Conservation (phyloP, 2,329 filamentous ascomycete genomes). For the Stagonosporopsis tanaceti region DNA sequence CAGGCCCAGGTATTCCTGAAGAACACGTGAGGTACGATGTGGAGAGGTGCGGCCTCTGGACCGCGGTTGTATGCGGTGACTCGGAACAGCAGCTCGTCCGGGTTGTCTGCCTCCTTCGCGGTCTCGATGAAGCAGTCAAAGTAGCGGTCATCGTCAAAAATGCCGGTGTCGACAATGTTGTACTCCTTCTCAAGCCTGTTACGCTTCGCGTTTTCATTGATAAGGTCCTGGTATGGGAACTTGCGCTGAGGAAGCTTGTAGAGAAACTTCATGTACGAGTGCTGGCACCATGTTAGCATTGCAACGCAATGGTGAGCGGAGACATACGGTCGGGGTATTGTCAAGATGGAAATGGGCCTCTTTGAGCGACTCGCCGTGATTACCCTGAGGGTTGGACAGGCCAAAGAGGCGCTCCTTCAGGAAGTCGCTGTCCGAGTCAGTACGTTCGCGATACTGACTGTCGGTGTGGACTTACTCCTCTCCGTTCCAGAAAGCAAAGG, state of each 20-base stretch:
- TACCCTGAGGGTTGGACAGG: conserved; percentile 93
- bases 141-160: conserved; percentile 88
- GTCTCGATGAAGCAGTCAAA: conserved; percentile 98
- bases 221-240: conserved; percentile 90
- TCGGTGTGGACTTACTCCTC: conserved; percentile 72
- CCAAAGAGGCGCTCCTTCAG: conserved; percentile 96
- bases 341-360: conserved; percentile 96
- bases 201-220: conserved; percentile 82
- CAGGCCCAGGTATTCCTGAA: conserved; percentile 98
- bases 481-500: conserved; percentile 97
- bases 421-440: conserved; percentile 73
- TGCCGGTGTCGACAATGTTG: conserved; percentile 86
- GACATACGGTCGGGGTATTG: conserved; percentile 77
- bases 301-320: conserved; percentile 51
- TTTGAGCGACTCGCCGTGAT: conserved; percentile 96
- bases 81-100: conserved; percentile 90
- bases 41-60: conserved; percentile 85
- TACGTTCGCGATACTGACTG: not conserved
- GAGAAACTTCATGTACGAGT: conserved; percentile 98
- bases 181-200: conserved; percentile 84
- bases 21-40: conserved; percentile 95
- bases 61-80: conserved; percentile 97
- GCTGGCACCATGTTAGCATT: conserved; percentile 59
- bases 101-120: conserved; percentile 90
- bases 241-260: conserved; percentile 95